Evolutionary conservation across 1,284 basidiomycete species (phyloP).

Genomic region (Xerocomus tenax): DNA sequence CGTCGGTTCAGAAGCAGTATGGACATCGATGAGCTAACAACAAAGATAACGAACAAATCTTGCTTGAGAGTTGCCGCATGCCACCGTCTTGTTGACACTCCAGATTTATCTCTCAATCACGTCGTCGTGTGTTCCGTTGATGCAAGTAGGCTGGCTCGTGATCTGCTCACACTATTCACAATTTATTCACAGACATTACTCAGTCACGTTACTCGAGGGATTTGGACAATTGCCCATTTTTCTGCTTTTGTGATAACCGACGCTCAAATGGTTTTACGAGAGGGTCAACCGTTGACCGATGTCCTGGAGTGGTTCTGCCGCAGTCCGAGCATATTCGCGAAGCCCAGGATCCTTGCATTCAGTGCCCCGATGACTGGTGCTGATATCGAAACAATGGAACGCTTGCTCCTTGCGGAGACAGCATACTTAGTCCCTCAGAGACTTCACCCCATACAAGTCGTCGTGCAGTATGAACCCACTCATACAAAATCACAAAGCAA

Average conservation of each 20-base stretch:
- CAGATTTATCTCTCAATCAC: conserved; percentile 31
- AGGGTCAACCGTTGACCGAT: conserved; percentile 32
- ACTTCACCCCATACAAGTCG: conserved; percentile 31
- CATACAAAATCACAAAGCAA: conserved; percentile 23
- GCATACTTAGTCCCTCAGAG: conserved; percentile 29
- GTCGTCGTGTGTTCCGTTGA: conserved; percentile 33
- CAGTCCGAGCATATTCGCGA: conserved; percentile 28
- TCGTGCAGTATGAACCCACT: conserved; percentile 33
- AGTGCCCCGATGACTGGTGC: conserved; percentile 26
- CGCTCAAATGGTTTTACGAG: conserved; percentile 24
- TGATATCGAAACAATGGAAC: conserved; percentile 36
- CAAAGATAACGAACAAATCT: conserved; percentile 15
- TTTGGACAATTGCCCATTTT: conserved; percentile 35
- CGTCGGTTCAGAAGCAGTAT: conserved; percentile 11
- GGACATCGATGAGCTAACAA: conserved; percentile 14
- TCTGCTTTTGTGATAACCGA: conserved; percentile 39
- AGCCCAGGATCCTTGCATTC: conserved; percentile 41
- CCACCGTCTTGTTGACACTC: conserved; percentile 13
- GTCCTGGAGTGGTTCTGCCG: conserved; percentile 42
- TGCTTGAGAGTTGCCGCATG: conserved; percentile 22
- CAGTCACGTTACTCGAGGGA: conserved; percentile 26
- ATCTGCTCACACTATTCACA: conserved; percentile 9
- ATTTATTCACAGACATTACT: conserved; percentile 24
- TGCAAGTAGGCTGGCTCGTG: conserved; percentile 25
- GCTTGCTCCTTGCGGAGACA: conserved; percentile 32